Evolutionary conservation across 2,329 filamentous ascomycete genomes (phyloP).

Genomic region (Penicillium janthinellum): DNA sequence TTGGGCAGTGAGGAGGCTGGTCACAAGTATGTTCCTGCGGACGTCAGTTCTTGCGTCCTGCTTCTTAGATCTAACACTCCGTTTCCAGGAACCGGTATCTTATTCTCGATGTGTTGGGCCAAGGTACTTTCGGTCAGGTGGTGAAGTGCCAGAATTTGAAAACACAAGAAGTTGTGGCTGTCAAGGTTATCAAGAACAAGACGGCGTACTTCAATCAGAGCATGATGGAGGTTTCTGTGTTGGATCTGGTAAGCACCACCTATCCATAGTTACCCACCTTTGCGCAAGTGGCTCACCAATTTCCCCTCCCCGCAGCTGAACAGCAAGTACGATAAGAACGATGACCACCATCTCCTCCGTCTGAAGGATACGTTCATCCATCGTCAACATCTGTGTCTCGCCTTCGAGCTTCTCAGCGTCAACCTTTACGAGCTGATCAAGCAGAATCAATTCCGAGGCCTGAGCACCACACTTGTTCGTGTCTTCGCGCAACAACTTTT

Average conservation of each 20-base stretch:
- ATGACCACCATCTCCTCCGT: constrained; percentile 92
- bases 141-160: constrained; percentile 99
- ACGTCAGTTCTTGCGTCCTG: neutral
- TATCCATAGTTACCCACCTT: neutral
- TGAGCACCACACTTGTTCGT: constrained; percentile 94
- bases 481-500: constrained; percentile 97
- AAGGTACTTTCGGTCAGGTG: constrained; percentile 97
- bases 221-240: constrained; percentile 99
- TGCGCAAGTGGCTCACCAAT: neutral
- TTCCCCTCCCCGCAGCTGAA: constrained; percentile 67
- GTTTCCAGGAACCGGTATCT: constrained; percentile 79
- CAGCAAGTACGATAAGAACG: constrained; percentile 98
- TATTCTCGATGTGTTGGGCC: constrained; percentile 93
- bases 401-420: constrained; percentile 94
- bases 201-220: constrained; percentile 99
- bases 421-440: constrained; percentile 99
- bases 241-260: constrained; percentile 72
- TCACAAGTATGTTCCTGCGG: constrained; percentile 71
- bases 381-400: constrained; percentile 90
- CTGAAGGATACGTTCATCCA: constrained; percentile 99
- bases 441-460: constrained; percentile 96
- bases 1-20: constrained; percentile 96
- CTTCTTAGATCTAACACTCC: constrained; percentile 13
- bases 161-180: constrained; percentile 96
- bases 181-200: constrained; percentile 98